Base-by-base conservation (phyloP, 2,329 filamentous ascomycete species). In the Fusarium sp. region DNA sequence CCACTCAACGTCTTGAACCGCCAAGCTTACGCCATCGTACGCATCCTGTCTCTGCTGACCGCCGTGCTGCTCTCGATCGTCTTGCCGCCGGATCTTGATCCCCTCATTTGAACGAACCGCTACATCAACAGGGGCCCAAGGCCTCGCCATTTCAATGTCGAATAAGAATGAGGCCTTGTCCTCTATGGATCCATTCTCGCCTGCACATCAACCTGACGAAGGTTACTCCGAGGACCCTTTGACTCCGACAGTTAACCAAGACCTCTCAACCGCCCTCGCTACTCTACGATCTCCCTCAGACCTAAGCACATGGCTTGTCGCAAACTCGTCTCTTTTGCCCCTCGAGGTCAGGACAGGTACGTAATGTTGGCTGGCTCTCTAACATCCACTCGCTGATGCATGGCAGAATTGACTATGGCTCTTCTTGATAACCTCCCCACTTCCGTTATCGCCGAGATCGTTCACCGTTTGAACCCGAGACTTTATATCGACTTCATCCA, bases 401-500 rank as follows among this genome's bases (percentile, higher is more conserved):
- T 24, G 26, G 46, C 7, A 97, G 94, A 95, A 76, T 87, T 97
- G 69, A 91, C 92, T 40, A 93, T 95, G 80, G 86, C 88, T 45
- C 86, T 97, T 24, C 84, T 97, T 56, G 87, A 90, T 60, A 90
- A 91, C 57, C 84, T 97, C 28, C 92, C 92, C 19, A 96, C 93
- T 1, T 92, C 92, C 8, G 88, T 90, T 54, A 90, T 97, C 62
- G 90, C 91, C 49, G 86, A 90, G 44, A 92, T 97, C 53, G 92
- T 97, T 46, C 88, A 94, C 55, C 87, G 90, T 67, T 82, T 97
- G 19, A 92, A 90, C 65, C 92, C 94, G 6, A 86, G 94, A 52
- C 89, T 98, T 4, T 94, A 97, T 79, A 95, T 97, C 80, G 93
- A 99, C 79, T 97, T 97, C 55, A 89, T 97, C 41, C 83, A 88